Conservation (phyloP, 352 stramenopile species). For the Phytopythium sindhum region DNA sequence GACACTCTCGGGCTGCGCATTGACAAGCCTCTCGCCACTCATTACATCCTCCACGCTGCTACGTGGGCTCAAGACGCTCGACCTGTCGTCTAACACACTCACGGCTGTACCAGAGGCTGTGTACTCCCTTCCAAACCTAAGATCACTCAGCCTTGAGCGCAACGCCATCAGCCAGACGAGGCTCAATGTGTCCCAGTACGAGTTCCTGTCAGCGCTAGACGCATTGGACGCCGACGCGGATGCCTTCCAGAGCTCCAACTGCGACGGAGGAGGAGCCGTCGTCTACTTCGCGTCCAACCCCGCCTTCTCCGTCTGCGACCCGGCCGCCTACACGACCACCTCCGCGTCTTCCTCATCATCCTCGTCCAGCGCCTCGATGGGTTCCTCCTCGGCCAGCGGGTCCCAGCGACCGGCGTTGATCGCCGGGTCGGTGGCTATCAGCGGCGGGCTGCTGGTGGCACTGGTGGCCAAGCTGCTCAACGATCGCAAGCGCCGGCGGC, state of each 20-base stretch:
- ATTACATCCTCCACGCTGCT: background rate
- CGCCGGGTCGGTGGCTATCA: constrained; percentile 2
- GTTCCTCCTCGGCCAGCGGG: background rate
- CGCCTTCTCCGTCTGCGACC: background rate
- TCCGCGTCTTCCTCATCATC: background rate
- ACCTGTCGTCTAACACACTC: background rate
- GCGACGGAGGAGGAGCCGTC: background rate
- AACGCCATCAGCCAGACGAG: background rate
- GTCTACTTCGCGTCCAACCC: constrained; percentile 6
- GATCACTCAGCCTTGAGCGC: background rate
- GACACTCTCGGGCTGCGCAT: background rate
- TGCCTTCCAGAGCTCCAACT: constrained; percentile 4
- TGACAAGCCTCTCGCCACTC: background rate
- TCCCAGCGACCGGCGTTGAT: constrained; percentile 2
- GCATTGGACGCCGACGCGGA: background rate
- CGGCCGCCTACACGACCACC: background rate
- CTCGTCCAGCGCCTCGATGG: background rate
- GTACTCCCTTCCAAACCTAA: background rate
- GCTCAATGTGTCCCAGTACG: constrained; percentile 1
- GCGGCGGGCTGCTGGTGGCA: background rate
- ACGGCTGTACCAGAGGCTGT: background rate
- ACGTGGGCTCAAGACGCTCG: background rate
- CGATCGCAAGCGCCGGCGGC: background rate
- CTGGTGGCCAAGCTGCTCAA: background rate
- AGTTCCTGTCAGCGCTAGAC: constrained; percentile 1